Evolutionary conservation across 2,329 filamentous ascomycete species (phyloP).

Genomic region (Nothophaeocryptopus gaeumannii): DNA sequence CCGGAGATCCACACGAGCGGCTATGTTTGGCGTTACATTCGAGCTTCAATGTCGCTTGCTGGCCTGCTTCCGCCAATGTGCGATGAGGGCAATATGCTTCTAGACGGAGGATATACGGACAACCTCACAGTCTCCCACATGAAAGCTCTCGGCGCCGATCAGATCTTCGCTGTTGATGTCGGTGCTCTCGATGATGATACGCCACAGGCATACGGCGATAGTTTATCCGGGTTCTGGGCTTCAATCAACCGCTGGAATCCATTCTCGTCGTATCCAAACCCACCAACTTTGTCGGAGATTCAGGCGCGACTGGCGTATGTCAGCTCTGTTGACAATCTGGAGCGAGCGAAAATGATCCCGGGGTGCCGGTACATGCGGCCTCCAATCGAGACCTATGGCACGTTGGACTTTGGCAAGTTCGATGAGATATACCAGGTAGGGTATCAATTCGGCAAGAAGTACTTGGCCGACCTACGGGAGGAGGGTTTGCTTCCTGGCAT

Average conservation of each 20-base stretch:
- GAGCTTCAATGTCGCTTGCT: conserved; percentile 94
- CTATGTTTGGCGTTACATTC: conserved; percentile 95
- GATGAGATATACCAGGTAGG: conserved; percentile 93
- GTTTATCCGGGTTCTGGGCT: conserved; percentile 91
- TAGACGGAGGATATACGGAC: conserved; percentile 96
- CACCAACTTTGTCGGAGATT: conserved; percentile 91
- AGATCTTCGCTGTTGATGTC: conserved; percentile 94
- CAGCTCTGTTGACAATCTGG: conserved; percentile 87
- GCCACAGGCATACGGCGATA: conserved; percentile 90
- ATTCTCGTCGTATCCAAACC: conserved; percentile 82
- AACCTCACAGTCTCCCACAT: conserved; percentile 96
- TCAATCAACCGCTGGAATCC: conserved; percentile 96
- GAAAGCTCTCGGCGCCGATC: conserved; percentile 87
- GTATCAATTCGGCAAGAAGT: conserved; percentile 80
- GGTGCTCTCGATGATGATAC: conserved; percentile 88
- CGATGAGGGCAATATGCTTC: conserved; percentile 92
- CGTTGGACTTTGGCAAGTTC: conserved; percentile 94
- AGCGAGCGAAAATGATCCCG: conserved; percentile 84
- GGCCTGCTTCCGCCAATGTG: conserved; percentile 90
- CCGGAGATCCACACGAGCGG: conserved; percentile 92
- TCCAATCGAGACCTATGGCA: conserved; percentile 89
- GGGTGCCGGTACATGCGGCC: conserved; percentile 97
- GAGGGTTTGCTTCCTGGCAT: conserved; percentile 68
- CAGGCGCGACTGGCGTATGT: conserved; percentile 94
- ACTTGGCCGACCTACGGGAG: conserved; percentile 70